Base-by-base conservation (phyloP, 345 rosid genomes). In the Brassica incana region DNA sequence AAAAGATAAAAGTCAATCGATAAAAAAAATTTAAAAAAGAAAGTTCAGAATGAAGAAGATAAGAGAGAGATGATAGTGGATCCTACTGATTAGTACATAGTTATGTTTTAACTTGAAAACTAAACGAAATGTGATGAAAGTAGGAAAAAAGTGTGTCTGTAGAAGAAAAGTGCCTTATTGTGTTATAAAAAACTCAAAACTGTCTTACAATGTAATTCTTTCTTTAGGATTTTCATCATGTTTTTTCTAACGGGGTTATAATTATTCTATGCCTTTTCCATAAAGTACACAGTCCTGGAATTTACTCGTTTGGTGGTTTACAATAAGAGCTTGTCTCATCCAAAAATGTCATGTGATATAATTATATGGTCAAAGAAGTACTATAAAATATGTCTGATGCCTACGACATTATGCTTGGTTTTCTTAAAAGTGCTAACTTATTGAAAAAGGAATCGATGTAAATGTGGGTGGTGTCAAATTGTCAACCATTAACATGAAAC, bases 251-350 rank as follows among this genome's bases (percentile, higher is more conserved):
- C 54, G 25, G 38, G 29, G 18, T 32, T 32, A 16, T 65, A 52
- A 23, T 35, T 64, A 54, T 45, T 33, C 2, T 54, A 16, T 33
- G 33, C 30, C 52, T 62, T 60, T 8, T 50, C 3, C 52, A 50
- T 61, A 80, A 80, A 69, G 71, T 29, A 69, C 33, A 74, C 60
- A 74, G 75, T 74, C 36, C 61, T 74, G 18, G 79, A 80, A 80
- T 74, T 79, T 69, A 74, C 83, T 74, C 20, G 66, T 74, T 74
- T 69, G 50, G 75, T 80, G 79, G 83, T 69, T 80, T 74, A 74
- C 66, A 80, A 63, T 16, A 38, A 80, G 50, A 74, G 83, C 50
- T 68, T 65, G 67, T 63, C 65, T 36, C 83, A 69, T 69, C 83
- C 67, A 80, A 67, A 73, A 63, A 52, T 52, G 54, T 74, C 71